Base-by-base conservation (phyloP, 495 filamentous ascomycete species). In the Bacidia gigantensis region DNA sequence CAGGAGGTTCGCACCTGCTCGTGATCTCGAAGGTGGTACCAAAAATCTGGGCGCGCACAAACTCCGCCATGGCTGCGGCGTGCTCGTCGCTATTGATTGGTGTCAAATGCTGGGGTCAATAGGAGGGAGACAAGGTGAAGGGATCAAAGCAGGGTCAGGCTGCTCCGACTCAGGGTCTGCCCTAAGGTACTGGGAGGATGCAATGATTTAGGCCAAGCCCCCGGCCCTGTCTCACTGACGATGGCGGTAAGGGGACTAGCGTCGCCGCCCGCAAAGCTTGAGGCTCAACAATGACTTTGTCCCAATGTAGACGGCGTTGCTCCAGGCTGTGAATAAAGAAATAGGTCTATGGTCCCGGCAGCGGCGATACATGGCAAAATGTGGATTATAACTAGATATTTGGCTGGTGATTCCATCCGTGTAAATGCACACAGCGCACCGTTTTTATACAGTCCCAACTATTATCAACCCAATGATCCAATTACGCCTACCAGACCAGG, bases 11-110 rank as follows among this genome's bases (percentile, higher is more conserved):
- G 29, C 44, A 95, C 89, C 92, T 83, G 75, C 90, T 96, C 56
- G 92, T 98, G 71, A 98, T 98, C 78, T 98, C 92, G 63, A 98
- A 98, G 57, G 92, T 96, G 48, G 93, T 97, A 67, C 92, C 93
- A 65, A 98, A 98, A 67, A 98, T 97, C 80, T 95, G 88, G 63
- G 92, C 89, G 67, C 92, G 86, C 61, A 97, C 88, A 72, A 98
- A 98, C 81, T 97, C 92, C 65, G 89, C 89, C 89, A 96, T 95
- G 60, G 63, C 76, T 67, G 62, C 60, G 51, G 9, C 42, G 21
- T 17, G 41, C 41, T 44, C 41, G 41, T 17, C 14, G 7, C 20
- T 44, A 26, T 52, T 51, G 46, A 51, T 3, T 12, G 2, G 49
- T 24, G 46, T 58, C 46, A 39, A 44, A 46, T 46, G 44, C 46